Evolutionary conservation across 164 flowering plant species (phyloP), one percentile per base, ranked within the genome.

Genomic region (Vitis cinerea): DNA sequence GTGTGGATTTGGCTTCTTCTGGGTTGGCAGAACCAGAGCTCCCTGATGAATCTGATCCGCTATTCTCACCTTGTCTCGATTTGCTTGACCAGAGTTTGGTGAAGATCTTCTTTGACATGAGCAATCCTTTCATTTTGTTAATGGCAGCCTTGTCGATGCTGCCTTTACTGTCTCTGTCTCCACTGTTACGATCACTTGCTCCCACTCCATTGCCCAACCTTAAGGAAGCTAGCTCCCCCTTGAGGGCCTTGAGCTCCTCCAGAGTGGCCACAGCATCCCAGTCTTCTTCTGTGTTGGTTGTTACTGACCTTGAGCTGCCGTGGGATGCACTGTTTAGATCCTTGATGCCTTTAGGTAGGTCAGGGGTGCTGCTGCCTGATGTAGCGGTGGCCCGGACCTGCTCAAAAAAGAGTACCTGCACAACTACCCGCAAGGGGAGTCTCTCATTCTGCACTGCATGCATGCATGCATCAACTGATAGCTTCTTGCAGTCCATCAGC

Each of bases 401-500:
- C 88, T 96, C 99, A 58, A 93, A 92, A 75, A 89, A 96, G 78
- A 96, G 97, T 10, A 96, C 94, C 72, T 96, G 99, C 16, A 96
- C 97, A 0, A 94, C 90, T 0, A 90, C 87, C 30, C 98, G 87
- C 51, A 93, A 50, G 1, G 97, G 99, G 11, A 96, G 90, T 53
- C 99, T 74, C 75, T 96, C 99, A 62, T 96, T 96, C 75, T 96
- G 99, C 19, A 90, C 97, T 0, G 98, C 99, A 44, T 92, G 99
- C 87, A 80, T 83, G 77, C 97, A 87, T 1, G 97, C 99, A 56
- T 96, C 99, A 10, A 80, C 90, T 1, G 99, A 93, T 58, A 96
- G 86, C 75, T 92, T 93, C 81, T 84, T 86, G 85, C 97, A 92
- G 83, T 96, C 98, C 90, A 96, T 90, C 70, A 92, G 81, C 73